phyloP scores from a whole-genome alignment of 805 yeast genomes.

The Dipodascus geniculatus region DNA sequence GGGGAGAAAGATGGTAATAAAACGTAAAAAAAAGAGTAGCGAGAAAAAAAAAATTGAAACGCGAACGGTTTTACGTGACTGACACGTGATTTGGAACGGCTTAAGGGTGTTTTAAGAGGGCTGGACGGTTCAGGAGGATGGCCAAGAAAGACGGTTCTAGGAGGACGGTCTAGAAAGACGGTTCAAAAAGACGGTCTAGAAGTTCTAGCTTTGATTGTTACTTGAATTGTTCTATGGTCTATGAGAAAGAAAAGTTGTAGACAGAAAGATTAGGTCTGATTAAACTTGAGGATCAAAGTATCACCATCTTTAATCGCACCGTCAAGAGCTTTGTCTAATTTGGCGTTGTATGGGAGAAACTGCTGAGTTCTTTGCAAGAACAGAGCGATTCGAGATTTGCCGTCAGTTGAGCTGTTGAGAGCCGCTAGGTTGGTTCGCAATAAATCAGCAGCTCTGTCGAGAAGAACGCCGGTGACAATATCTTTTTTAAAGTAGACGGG shows the following conservation, averaged over 20 bases:
- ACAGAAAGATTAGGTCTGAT: background rate
- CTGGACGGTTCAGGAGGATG: too few relatives aligned
- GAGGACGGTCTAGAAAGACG: too few relatives aligned
- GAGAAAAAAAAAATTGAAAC: background rate
- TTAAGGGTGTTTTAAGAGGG: too few relatives aligned
- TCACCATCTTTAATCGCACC: background rate
- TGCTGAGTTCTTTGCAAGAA: background rate
- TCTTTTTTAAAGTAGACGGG: constrained; percentile 17
- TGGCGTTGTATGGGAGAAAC: background rate
- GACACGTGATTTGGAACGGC: background rate
- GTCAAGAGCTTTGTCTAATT: background rate
- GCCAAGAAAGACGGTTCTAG: too few relatives aligned
- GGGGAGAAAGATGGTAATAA: too few relatives aligned
- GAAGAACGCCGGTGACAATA: constrained; percentile 16
- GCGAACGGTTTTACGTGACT: background rate
- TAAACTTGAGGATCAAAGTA: background rate
- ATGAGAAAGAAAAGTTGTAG: background rate
- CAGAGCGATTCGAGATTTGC: background rate
- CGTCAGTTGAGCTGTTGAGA: background rate
- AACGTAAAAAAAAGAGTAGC: too few relatives aligned
- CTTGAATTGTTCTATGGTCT: too few relatives aligned
- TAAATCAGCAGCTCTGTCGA: constrained; percentile 11
- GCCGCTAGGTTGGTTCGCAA: background rate
- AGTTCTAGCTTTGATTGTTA: too few relatives aligned
- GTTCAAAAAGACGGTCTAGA: too few relatives aligned